Base-by-base conservation (phyloP, 202 grass and related monocot genomes). In the Alloteropsis angusta region DNA sequence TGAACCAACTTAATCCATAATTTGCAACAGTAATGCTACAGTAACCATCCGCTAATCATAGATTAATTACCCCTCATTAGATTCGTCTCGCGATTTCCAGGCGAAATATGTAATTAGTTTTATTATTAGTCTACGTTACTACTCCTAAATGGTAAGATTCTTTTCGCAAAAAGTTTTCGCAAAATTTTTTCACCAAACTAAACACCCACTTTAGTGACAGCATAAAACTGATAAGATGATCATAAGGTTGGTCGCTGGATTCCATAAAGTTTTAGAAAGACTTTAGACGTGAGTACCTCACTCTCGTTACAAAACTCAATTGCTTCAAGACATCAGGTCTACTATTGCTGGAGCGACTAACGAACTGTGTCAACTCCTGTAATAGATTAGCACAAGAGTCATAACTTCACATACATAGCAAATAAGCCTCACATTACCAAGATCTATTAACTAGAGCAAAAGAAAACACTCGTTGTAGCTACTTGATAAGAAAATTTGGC, bases 241-340 rank as follows among this genome's bases (percentile, higher is more conserved):
- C 54, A 71, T 38, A 67, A 21, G 28, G 39, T 32, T 39, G 15
- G 12, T 65, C 15, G 38, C 22, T 56, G n/a, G 28, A 57, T 45
- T 17, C 66, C 75, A 77, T 36, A 44, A 69, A 37, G n/a, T 18
- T 68, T 53, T 44, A 60, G 49, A 61, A 65, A 73, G 12, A 73
- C 56, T 73, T 14, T 30, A 6, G 9, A 87, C 57, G 32, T 56
- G 26, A 45, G 10, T 85, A 98, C 92, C 95, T 92, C 70, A 98
- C 57, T 94, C 83, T 90, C 67, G 89, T 84, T 63, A 93, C 85
- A 72, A 82, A 74, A 62, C 85, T 90, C 53, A 94, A 81, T 57
- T 93, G 80, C 70, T 83, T 88, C 68, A 90, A 62, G 7, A 62
- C 81, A 82, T 88, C 79, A 73, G 78, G 75, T 55, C 70, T 78